phyloP scores from a whole-genome alignment of 352 stramenopile genomes.

The Pythium plurisporium region DNA sequence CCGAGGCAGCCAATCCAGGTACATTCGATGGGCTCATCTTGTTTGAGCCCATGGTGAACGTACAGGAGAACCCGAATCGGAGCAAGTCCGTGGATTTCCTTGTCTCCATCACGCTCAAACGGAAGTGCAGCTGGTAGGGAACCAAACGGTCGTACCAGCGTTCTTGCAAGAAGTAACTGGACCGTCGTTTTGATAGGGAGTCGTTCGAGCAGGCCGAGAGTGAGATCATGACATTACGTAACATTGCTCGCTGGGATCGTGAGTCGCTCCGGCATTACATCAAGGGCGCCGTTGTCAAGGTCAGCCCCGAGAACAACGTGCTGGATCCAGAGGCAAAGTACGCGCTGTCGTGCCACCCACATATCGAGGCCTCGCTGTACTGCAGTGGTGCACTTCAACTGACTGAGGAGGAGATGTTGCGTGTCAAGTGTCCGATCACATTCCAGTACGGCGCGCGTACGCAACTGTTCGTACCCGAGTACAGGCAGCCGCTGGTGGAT shows the following conservation, averaged over 20 bases:
- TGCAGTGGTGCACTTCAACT: conserved; percentile 18
- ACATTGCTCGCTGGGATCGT: conserved; percentile 41
- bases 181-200: not conserved
- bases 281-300: conserved; percentile 36
- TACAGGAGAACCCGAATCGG: not conserved
- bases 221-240: conserved; percentile 29
- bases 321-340: conserved; percentile 6
- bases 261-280: conserved; percentile 31
- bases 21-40: conserved; percentile 42
- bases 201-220: conserved; percentile 18
- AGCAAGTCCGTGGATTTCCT: conserved; percentile 10
- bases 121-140: conserved; percentile 5
- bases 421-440: conserved; percentile 23
- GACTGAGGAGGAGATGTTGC: conserved; percentile 25
- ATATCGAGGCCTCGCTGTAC: conserved; percentile 39
- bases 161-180: too few species aligned
- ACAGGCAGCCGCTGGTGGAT: conserved; percentile 11
- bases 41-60: conserved; percentile 43
- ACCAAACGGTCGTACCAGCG: too few species aligned
- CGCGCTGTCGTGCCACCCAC: conserved; percentile 28
- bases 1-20: conserved; percentile 27
- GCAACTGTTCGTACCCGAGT: conserved; percentile 34
- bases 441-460: conserved; percentile 42
- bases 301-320: conserved; percentile 17
- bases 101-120: conserved; percentile 14